Evolutionary conservation across 1,284 basidiomycete genomes (phyloP), one percentile per base, ranked within the genome.

Genomic region (Fomitopsis schrenkii): DNA sequence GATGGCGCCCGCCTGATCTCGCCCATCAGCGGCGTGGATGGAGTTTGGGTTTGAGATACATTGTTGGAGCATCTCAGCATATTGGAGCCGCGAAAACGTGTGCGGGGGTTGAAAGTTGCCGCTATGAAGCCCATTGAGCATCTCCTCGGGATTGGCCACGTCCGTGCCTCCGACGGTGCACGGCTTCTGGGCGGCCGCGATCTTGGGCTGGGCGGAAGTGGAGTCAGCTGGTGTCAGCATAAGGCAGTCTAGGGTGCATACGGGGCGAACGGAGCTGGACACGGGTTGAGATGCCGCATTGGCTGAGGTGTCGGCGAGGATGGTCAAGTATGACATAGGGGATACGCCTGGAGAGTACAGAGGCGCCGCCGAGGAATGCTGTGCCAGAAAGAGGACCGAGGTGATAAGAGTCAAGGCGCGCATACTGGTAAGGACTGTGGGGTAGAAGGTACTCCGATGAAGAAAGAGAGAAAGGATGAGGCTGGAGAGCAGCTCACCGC

Each of bases 341-440:
- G 36, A 40, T 17, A 19, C 41, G 14, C 40, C 2, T 44, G 38
- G n/a, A 10, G 40, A 26, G 19, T 12, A 15, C 19, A 56, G 41
- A 33, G 44, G 53, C 40, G 52, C 42, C 33, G 59, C 50, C 40
- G 44, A 33, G 58, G 58, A 53, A 17, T 59, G 58, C 50, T 59
- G 58, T 59, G 52, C 58, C 19, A 58, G 45, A 17, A 58, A 45
- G 42, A 58, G 56, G 6, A 45, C 58, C n/a, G 58, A 41, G 28
- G 58, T 33, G 50, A 53, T 40, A 40, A 55, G 41, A 40, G 28
- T n/a, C 3, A 59, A 38, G 30, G 58, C 45, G 41, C 52, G 58
- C 52, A 59, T 59, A 8, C n/a, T 44, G n/a, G 38, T 59, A 53
- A 36, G 14, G 58, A 42, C 17, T 30, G 48, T 33, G 48, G 40